Conservation (phyloP, 352 stramenopile genomes). For the Pelagophyceae sp. region DNA sequence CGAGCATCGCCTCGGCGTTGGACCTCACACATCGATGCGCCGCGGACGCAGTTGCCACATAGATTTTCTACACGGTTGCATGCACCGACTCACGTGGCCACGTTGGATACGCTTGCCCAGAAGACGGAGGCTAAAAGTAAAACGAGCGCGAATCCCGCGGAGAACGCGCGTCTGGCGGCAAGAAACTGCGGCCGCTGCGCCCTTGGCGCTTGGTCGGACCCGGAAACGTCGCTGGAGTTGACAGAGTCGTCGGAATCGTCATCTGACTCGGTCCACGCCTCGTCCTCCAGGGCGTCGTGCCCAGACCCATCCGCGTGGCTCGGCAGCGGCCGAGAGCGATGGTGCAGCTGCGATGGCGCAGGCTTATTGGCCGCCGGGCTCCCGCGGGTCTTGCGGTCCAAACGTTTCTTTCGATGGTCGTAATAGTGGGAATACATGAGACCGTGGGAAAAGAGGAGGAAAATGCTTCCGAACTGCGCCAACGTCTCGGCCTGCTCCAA, state of each 20-base stretch:
- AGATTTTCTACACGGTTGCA: background rate
- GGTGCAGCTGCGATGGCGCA: too few relatives aligned
- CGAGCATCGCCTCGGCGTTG: constrained; percentile 20
- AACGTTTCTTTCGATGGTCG: background rate
- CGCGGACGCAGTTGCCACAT: background rate
- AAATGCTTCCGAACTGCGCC: constrained; percentile 81
- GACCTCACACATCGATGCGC: background rate
- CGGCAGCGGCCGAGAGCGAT: too few relatives aligned
- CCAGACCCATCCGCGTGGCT: too few relatives aligned
- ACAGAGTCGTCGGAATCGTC: background rate
- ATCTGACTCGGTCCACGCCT: background rate
- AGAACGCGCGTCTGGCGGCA: too few relatives aligned
- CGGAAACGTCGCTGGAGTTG: too few relatives aligned
- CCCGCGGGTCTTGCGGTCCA: background rate
- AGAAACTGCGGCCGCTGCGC: too few relatives aligned
- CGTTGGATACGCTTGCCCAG: background rate
- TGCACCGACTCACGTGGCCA: background rate
- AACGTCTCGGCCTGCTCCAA: constrained; percentile 83
- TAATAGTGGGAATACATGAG: constrained; percentile 34
- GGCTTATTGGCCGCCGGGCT: too few relatives aligned
- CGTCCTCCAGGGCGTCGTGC: too few relatives aligned
- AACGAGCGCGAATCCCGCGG: too few relatives aligned
- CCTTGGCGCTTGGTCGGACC: too few relatives aligned
- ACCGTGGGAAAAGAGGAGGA: constrained; percentile 70
- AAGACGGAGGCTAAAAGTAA: too few relatives aligned